A percentile compares a stretch with the other conserved stretches of the same genome.
These are phyloP conservation scores for Obba rivulosa DNA, from an alignment of 768 basidiomycete genomes.

Conservation along the genomic window DNA sequence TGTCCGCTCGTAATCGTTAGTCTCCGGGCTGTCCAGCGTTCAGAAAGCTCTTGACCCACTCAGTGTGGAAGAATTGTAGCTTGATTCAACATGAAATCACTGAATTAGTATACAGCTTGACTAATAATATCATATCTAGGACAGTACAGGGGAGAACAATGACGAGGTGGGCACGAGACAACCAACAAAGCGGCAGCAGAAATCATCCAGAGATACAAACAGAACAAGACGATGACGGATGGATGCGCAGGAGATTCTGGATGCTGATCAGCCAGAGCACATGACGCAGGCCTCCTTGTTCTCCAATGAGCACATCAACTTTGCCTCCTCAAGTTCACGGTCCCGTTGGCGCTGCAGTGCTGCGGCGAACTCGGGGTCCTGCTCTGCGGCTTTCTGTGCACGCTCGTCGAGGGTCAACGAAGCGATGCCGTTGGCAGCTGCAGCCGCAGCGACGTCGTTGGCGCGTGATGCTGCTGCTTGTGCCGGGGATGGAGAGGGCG, in stretches of 20 bases:
- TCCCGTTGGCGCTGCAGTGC: constrained; percentile 67
- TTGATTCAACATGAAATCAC: too few species aligned
- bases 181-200: too few species aligned
- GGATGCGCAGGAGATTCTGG: neutral
- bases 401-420: constrained; percentile 42
- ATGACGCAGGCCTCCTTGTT: constrained; percentile 94
- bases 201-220: neutral
- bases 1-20: too few species aligned
- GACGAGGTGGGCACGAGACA: neutral
- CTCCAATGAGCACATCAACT: constrained; percentile 79
- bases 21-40: too few species aligned
- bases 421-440: constrained; percentile 21
- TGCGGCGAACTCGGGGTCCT: constrained; percentile 72
- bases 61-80: too few species aligned
- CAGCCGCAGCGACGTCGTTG: neutral
- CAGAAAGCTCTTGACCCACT: too few species aligned
- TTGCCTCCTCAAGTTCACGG: constrained; percentile 75
- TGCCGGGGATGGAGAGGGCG: constrained; percentile 25
- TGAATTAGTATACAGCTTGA: too few species aligned
- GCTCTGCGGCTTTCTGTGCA: constrained; percentile 48
- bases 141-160: neutral
- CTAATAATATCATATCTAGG: too few species aligned
- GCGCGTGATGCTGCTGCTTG: constrained; percentile 14
- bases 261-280: constrained; percentile 68
- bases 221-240: neutral